Base-by-base conservation (phyloP, 768 basidiomycete species). In the Steccherinum ochraceum region DNA sequence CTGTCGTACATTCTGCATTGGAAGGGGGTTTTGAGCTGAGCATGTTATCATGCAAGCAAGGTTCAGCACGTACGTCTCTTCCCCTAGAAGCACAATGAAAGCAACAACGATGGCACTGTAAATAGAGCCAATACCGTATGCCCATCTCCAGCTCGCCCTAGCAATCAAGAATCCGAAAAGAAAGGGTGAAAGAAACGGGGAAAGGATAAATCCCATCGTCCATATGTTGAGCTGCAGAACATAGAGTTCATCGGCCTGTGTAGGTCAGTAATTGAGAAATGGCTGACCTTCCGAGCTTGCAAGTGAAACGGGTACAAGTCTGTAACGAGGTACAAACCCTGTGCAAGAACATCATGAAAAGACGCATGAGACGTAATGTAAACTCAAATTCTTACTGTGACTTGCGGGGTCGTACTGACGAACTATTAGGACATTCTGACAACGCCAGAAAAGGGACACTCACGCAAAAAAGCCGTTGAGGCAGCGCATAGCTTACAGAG, bases 131-230 rank as follows among this genome's bases (percentile, higher is more conserved):
- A 82, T 79, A 13, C 80, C 83, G 52, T 86, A 86, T 18, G 81
- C 72, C 83, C 83, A 84, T 42, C 81, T 65, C 79, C 79, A 84
- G 46, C 70, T 75, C 16, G 75, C 71, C 4, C 77, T 69, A 0
- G 81, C 83, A 2, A 81, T 80, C 3, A 86, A 68, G 70, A 84
- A 87, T 3, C 85, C 84, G 54, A 84, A 80, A 0, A 77, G 72
- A 58, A 83, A 84, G 0, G 84, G 85, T 2, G 81, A 82, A 10
- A 79, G 58, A 69, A 81, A 81, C 10, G 79, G 81, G 12, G 81
- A 81, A 23, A 84, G 62, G 58, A 86, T 75, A 67, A 86, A 83
- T 1, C 83, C 85, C 75, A 86, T 80, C 2, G 83, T 85, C 84
- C 83, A 85, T 46, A 81, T 65, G 56, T 83, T 84, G 27, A 86